These are phyloP conservation scores for Aspergillus pseudonomiae DNA, from an alignment of 2,329 filamentous ascomycete genomes.

Conservation along the genomic window DNA sequence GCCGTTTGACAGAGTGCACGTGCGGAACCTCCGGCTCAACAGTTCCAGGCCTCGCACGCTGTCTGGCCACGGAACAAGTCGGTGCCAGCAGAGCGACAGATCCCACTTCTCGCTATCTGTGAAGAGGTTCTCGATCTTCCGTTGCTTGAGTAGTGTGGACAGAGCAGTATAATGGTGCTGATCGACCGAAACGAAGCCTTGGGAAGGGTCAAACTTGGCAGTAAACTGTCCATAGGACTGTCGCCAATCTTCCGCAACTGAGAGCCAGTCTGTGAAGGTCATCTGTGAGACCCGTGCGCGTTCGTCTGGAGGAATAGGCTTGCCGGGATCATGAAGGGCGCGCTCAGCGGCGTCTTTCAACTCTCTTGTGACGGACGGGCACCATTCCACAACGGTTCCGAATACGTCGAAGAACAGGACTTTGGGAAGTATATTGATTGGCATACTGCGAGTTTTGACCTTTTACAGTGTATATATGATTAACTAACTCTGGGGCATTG, in stretches of 20 bases:
- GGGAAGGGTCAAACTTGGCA: slow-evolving; percentile 37
- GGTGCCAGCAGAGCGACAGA: slow-evolving; percentile 70
- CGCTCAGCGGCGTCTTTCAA: slow-evolving; percentile 56
- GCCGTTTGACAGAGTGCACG: slow-evolving; percentile 74
- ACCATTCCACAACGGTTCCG: slow-evolving; percentile 76
- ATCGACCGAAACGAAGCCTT: slow-evolving; percentile 70
- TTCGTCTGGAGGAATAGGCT: slow-evolving; percentile 51
- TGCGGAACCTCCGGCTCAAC: slow-evolving; percentile 61
- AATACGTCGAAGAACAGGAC: slow-evolving; percentile 41
- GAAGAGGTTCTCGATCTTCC: slow-evolving; percentile 63
- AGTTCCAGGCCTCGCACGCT: slow-evolving; percentile 56
- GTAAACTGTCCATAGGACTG: slow-evolving; percentile 66
- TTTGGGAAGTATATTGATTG: slow-evolving; percentile 22
- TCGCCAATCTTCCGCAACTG: slow-evolving; percentile 73
- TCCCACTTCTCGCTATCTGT: slow-evolving; percentile 63
- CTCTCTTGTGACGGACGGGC: slow-evolving; percentile 64
- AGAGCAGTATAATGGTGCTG: slow-evolving; percentile 70
- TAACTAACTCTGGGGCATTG: not conserved
- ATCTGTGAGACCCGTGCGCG: slow-evolving; percentile 55
- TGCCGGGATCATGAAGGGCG: slow-evolving; percentile 51
- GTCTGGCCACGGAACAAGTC: slow-evolving; percentile 70
- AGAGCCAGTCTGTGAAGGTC: slow-evolving; percentile 61
- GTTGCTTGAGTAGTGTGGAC: slow-evolving; percentile 57
- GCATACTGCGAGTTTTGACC: slow-evolving; percentile 19
- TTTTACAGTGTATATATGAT: not conserved